Conservation (phyloP, 176 grass and related monocot genomes). For the Saccharum spontaneum region DNA sequence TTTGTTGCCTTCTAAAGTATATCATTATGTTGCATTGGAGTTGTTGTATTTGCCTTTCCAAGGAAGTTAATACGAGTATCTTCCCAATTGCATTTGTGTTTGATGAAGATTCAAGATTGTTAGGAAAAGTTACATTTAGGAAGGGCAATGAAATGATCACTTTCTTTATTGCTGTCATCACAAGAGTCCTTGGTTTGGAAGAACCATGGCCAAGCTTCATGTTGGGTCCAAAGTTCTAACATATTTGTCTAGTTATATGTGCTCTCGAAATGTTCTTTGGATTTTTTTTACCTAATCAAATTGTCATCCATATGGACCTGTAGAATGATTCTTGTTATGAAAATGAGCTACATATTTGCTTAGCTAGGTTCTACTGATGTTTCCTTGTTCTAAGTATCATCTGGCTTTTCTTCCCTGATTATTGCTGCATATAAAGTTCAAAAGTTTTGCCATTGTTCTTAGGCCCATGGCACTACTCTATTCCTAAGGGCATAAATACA, state of each 20-base stretch:
- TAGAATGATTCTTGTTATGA: background rate
- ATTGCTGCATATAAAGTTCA: background rate
- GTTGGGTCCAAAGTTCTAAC: background rate
- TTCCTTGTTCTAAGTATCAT: background rate
- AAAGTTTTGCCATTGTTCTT: background rate
- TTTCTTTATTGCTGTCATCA: slow-evolving; percentile 23
- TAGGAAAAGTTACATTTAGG: slow-evolving; percentile 7
- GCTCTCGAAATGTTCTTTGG: background rate
- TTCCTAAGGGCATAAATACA: background rate
- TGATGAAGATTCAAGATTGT: slow-evolving; percentile 5
- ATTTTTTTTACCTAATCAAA: background rate
- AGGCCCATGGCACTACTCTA: background rate
- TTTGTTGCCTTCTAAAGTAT: slow-evolving; percentile 25
- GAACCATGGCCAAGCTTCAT: background rate
- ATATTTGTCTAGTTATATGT: background rate
- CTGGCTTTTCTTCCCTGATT: background rate
- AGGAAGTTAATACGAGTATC: slow-evolving; percentile 22
- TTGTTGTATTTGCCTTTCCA: slow-evolving; percentile 3
- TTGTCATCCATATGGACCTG: background rate
- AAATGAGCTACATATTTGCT: slow-evolving; percentile 7
- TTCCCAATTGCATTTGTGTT: background rate
- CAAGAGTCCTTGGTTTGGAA: slow-evolving; percentile 2
- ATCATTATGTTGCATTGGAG: background rate
- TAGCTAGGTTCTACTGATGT: background rate
- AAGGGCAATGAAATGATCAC: slow-evolving; percentile 3